Evolutionary conservation across 2,329 filamentous ascomycete genomes (phyloP).

Genomic region (Aspergillus latus): DNA sequence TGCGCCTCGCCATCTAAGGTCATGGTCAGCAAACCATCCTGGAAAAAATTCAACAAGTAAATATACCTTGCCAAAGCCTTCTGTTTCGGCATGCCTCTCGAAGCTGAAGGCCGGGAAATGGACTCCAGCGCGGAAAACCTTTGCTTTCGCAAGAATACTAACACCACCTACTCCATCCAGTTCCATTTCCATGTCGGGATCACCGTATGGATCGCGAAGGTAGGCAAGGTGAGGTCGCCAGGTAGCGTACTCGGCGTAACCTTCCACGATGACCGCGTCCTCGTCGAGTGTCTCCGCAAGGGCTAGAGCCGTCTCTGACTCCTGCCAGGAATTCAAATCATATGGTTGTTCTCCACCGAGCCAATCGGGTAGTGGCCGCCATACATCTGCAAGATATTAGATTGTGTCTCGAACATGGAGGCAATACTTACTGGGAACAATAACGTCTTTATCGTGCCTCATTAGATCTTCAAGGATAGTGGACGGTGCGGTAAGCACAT

Average conservation of each 20-base stretch:
- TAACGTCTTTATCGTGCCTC: conserved; percentile 98
- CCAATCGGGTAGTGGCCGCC: conserved; percentile 98
- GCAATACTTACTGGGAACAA: conserved; percentile 84
- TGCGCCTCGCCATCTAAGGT: conserved; percentile 86
- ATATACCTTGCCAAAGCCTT: conserved; percentile 92
- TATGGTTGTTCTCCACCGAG: conserved; percentile 97
- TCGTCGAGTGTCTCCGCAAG: conserved; percentile 94
- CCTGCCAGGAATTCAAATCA: conserved; percentile 98
- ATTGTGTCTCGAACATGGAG: conserved; percentile 20
- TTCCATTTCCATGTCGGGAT: conserved; percentile 99
- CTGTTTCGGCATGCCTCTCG: conserved; percentile 96
- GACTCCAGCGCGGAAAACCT: conserved; percentile 89
- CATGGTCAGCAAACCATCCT: conserved; percentile 6
- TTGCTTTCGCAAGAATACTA: conserved; percentile 93
- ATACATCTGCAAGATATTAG: conserved; percentile 67
- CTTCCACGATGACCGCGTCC: conserved; percentile 97
- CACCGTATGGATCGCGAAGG: conserved; percentile 91
- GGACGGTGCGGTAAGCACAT: conserved; percentile 94
- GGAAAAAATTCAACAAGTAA: background rate
- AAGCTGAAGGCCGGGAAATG: conserved; percentile 99
- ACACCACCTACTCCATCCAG: conserved; percentile 97
- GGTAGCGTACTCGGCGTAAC: conserved; percentile 97
- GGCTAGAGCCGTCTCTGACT: conserved; percentile 92
- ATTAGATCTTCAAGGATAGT: conserved; percentile 97
- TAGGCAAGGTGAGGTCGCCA: conserved; percentile 98